Percentiles rank a stretch among this genome's conserved stretches.
These are phyloP conservation scores for Fraxinus velutina DNA, from an alignment of 305 asterid species.

Conservation along the genomic window DNA sequence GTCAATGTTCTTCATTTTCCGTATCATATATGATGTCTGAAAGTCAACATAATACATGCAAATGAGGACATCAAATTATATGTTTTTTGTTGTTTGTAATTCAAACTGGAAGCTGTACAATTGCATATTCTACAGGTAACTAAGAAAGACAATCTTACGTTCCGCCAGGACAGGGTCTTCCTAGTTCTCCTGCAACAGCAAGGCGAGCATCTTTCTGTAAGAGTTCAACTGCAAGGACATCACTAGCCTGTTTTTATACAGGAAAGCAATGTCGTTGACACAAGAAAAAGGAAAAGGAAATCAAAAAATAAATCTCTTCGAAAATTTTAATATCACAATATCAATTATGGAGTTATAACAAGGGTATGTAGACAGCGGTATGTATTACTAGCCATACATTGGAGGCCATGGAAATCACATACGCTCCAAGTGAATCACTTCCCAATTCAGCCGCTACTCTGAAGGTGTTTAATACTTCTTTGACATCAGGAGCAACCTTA, in stretches of 20 bases:
- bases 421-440: slow-evolving; percentile 90
- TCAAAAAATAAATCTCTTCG: not conserved
- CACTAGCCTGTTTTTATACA: slow-evolving; percentile 72
- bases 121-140: not conserved
- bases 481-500: slow-evolving; percentile 79
- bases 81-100: not conserved
- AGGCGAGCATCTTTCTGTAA: slow-evolving; percentile 92
- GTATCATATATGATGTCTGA: not conserved
- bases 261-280: slow-evolving; percentile 22
- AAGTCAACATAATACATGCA: not conserved
- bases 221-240: slow-evolving; percentile 98
- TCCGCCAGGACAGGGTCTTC: slow-evolving; percentile 79
- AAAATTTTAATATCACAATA: not conserved
- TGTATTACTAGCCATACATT: slow-evolving; percentile 43
- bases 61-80: not conserved
- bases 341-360: not conserved
- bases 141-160: slow-evolving; percentile 45
- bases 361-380: slow-evolving; percentile 1
- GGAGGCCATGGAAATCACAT: slow-evolving; percentile 97
- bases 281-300: slow-evolving; percentile 2
- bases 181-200: slow-evolving; percentile 72
- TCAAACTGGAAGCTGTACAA: slow-evolving; percentile 6
- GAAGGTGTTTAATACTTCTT: slow-evolving; percentile 92
- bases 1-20: not conserved
- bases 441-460: slow-evolving; percentile 94